A percentile compares a stretch with the other conserved stretches of the same genome.
Evolutionary conservation across 208 protist genomes (phyloP).

Genomic region (Trypanosoma rangeli): DNA sequence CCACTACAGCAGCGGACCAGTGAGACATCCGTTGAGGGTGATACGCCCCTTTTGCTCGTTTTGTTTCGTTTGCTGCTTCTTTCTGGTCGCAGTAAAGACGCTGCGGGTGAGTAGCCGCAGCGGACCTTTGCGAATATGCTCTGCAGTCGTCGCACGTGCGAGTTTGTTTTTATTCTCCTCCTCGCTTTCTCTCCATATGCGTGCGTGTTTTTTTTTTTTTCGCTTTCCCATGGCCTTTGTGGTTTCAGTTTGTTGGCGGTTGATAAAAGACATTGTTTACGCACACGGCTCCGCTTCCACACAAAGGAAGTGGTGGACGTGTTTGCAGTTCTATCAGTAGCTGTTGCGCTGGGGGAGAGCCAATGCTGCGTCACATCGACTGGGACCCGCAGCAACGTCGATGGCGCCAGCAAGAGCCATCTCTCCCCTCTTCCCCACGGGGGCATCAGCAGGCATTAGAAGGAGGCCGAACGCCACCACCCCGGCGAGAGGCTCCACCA

Average conservation of each 20-base stretch:
- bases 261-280: too few species aligned
- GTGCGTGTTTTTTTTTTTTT: slow-evolving; percentile 24
- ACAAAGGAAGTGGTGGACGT: too few species aligned
- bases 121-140: too few species aligned
- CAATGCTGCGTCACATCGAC: background rate
- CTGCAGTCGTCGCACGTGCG: too few species aligned
- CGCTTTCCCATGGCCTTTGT: background rate
- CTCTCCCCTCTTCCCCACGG: background rate
- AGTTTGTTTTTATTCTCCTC: slow-evolving; percentile 1
- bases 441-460: too few species aligned
- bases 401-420: too few species aligned
- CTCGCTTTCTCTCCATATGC: background rate
- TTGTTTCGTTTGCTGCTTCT: background rate
- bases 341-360: background rate
- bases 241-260: too few species aligned
- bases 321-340: background rate
- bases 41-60: background rate
- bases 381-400: background rate
- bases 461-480: slow-evolving; percentile 8
- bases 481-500: slow-evolving; percentile 21
- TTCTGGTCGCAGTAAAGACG: slow-evolving; percentile 7
- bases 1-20: too few species aligned
- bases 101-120: too few species aligned
- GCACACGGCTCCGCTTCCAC: too few species aligned
- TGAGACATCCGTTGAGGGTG: background rate